A percentile compares a stretch with the other conserved stretches of the same genome.
Conservation (phyloP, 176 grass and related monocot species). For the Oryza brachyantha region DNA sequence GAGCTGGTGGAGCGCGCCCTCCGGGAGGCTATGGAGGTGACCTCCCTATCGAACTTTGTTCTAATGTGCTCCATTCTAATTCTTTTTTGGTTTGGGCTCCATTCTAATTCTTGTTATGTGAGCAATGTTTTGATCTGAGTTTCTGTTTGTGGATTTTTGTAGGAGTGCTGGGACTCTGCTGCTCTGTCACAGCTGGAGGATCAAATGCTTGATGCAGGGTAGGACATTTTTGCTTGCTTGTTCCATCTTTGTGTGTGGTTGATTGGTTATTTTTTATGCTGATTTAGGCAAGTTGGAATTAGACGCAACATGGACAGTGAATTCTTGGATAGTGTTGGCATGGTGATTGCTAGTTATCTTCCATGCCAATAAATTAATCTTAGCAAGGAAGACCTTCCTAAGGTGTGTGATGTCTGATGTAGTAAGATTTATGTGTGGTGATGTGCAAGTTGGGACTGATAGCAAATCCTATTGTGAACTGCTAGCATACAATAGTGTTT, state of each 20-base stretch:
- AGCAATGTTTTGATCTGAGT: not conserved
- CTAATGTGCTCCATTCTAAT: too few species aligned
- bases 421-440: not conserved
- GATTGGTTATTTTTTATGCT: constrained; percentile 31
- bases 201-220: constrained; percentile 41
- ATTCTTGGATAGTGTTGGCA: constrained; percentile 7
- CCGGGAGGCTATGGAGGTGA: constrained; percentile 62
- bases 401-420: too few species aligned
- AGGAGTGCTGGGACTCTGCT: constrained; percentile 28
- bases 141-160: not conserved
- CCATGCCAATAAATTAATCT: not conserved
- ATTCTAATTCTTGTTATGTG: not conserved
- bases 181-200: not conserved
- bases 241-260: constrained; percentile 20
- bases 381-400: constrained; percentile 21
- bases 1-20: constrained; percentile 74
- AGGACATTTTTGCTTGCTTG: constrained; percentile 6
- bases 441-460: not conserved
- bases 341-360: constrained; percentile 26
- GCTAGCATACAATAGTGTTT: not conserved
- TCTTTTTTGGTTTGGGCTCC: not conserved
- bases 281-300: constrained; percentile 24
- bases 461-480: not conserved
- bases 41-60: not conserved
- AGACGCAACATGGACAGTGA: constrained; percentile 9